Base-by-base conservation (phyloP, 2,329 filamentous ascomycete species). In the Zelopaecilomyces penicillatus region DNA sequence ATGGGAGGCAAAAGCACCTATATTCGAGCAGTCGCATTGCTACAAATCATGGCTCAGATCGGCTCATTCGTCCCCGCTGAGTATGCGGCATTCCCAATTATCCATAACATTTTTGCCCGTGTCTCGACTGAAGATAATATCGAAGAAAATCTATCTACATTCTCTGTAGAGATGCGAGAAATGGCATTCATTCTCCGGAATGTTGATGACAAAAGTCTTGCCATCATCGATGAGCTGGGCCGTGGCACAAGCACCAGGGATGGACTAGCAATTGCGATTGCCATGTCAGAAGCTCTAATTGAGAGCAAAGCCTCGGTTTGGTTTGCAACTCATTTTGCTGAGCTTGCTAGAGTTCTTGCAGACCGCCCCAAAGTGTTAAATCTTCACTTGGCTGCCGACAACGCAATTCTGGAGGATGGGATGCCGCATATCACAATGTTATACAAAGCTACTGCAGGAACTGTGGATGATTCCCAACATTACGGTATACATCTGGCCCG, bases 1-100 rank as follows among this genome's bases (percentile, higher is more conserved):
- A 98, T 98, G 93, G 95, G 88, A 54, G 93, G 90, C 1, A 98
- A 97, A 62, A 95, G 86, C 51, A 98, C 90, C 0, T 97, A 96
- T 57, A 95, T 97, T 50, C 81, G 88, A 41, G 83, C 85, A 2
- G 73, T 95, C 27, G 87, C 91, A 0, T 69, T 98, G 30, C 79
- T 94, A 58, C 80, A 85, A 37, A 81, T 98, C 46, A 96, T 98
- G 89, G 88, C 88, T 1, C 93, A 98, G 57, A 82, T 96, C 42
- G 91, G 90, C 3, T 86, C 81, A 54, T 97, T 94, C 60, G 84
- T 97, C 1, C 93, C 93, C 0, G 91, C 89, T 0, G 73, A 82
- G 30, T 93, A 87, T 57, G 93, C 89, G 0, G 80, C 82, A 0
- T 85, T 97, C 50, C 80, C 89, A 0, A 79, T 97, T 12, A 74